phyloP scores from a whole-genome alignment of 2,329 filamentous ascomycete species.

The Diaporthe citri region DNA sequence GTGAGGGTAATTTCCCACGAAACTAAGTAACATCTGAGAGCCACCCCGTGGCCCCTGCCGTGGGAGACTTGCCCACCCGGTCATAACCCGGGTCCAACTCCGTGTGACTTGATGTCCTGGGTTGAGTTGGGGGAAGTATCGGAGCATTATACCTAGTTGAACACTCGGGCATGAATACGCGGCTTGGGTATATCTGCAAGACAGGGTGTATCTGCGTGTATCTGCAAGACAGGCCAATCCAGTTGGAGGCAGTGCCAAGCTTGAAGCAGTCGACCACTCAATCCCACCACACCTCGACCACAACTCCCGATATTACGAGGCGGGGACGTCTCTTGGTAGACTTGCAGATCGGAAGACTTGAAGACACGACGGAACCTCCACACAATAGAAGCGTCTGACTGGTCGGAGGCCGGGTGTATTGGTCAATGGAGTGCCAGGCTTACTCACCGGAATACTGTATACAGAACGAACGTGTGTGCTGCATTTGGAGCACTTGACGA shows the following conservation, averaged over 20 bases:
- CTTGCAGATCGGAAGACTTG: background rate
- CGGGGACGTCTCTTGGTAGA: background rate
- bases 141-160: background rate
- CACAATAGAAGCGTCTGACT: background rate
- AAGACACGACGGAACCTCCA: background rate
- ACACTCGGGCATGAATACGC: background rate
- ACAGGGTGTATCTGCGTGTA: background rate
- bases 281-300: background rate
- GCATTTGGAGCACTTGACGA: background rate
- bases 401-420: background rate
- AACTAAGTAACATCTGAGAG: background rate
- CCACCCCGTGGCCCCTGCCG: background rate
- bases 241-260: background rate
- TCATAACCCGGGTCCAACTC: background rate
- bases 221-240: background rate
- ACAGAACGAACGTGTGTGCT: background rate
- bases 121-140: background rate
- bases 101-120: background rate
- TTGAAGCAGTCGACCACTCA: background rate
- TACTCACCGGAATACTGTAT: constrained; percentile 3
- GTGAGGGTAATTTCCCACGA: fast-evolving
- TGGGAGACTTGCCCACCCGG: background rate
- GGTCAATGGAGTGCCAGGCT: background rate
- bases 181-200: background rate
- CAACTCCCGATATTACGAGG: background rate